Evolutionary conservation across 805 yeast species (phyloP).

Genomic region (Isabelozyma rhagii): DNA sequence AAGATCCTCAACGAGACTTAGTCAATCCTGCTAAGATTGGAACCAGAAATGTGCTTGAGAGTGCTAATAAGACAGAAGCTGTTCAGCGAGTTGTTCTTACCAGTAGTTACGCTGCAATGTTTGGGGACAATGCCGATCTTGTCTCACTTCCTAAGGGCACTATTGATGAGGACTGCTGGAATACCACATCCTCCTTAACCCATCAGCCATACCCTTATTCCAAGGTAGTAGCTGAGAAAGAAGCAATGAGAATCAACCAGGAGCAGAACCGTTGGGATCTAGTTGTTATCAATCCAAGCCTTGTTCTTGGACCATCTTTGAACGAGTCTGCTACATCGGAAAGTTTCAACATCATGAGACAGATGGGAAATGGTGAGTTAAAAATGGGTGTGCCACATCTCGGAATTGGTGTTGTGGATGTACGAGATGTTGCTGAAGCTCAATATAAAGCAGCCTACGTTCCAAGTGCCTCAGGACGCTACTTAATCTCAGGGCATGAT

Average conservation of each 20-base stretch:
- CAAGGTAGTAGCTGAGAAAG: not conserved
- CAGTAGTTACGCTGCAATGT: slow-evolving; percentile 6
- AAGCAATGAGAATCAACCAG: not conserved
- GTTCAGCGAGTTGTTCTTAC: slow-evolving; percentile 17
- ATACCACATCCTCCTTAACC: not conserved
- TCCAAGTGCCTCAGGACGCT: slow-evolving; percentile 3
- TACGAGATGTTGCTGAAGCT: slow-evolving; percentile 3
- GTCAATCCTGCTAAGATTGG: slow-evolving; percentile 18
- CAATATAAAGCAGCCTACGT: slow-evolving; percentile 1
- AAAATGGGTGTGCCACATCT: slow-evolving; percentile 1
- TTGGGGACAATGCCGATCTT: slow-evolving; percentile 5
- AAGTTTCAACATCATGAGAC: slow-evolving; percentile 4
- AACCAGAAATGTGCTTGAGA: slow-evolving; percentile 13
- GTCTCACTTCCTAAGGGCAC: slow-evolving; percentile 5
- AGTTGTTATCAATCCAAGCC: slow-evolving; percentile 1
- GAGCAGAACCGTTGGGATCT: not conserved
- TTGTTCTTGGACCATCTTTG: slow-evolving; percentile 4
- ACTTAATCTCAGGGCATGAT: slow-evolving; percentile 3
- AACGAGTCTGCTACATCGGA: slow-evolving; percentile 2
- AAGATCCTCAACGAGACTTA: slow-evolving; percentile 14
- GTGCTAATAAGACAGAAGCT: slow-evolving; percentile 10
- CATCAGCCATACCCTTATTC: not conserved
- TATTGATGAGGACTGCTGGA: slow-evolving; percentile 1
- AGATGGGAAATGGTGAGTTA: slow-evolving; percentile 1
- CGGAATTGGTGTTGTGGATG: slow-evolving; percentile 2